Evolutionary conservation across 2,329 filamentous ascomycete genomes (phyloP).

Genomic region (Periconia digitata): DNA sequence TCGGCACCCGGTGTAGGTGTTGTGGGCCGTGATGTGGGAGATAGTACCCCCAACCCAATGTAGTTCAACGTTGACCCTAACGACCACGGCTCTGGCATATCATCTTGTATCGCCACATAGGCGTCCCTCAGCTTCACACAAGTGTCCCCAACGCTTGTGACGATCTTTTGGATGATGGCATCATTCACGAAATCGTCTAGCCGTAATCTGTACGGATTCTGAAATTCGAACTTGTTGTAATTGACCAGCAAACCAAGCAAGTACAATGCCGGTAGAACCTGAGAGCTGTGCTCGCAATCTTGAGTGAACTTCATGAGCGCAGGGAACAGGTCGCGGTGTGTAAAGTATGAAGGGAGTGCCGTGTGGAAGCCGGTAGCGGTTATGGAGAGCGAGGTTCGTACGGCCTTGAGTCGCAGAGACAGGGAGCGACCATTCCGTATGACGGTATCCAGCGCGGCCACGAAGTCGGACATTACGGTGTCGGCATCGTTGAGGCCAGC

Average conservation of each 20-base stretch:
- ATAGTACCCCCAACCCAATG: constrained; percentile 78
- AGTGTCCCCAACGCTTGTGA: constrained; percentile 72
- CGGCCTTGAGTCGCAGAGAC: constrained; percentile 74
- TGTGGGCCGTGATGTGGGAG: constrained; percentile 65
- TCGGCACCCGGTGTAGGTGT: constrained; percentile 69
- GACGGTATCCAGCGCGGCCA: constrained; percentile 76
- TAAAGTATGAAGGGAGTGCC: constrained; percentile 90
- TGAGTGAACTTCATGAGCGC: constrained; percentile 93
- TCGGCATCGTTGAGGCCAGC: constrained; percentile 90
- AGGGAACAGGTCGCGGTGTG: constrained; percentile 90
- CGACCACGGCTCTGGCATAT: constrained; percentile 87
- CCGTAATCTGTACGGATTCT: constrained; percentile 91
- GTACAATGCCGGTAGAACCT: constrained; percentile 72
- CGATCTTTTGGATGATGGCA: constrained; percentile 77
- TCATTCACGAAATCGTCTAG: constrained; percentile 97
- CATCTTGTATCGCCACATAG: constrained; percentile 86
- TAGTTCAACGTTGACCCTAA: constrained; percentile 78
- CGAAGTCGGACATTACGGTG: constrained; percentile 83
- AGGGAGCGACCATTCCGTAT: constrained; percentile 74
- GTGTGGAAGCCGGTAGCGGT: constrained; percentile 96
- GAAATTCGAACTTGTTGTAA: constrained; percentile 99
- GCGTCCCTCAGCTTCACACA: constrained; percentile 69
- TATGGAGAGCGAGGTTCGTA: constrained; percentile 78
- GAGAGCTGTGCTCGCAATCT: constrained; percentile 66
- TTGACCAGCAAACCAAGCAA: constrained; percentile 87